Conservation (phyloP, 176 grass and related monocot species). For the Cenchrus americanus region DNA sequence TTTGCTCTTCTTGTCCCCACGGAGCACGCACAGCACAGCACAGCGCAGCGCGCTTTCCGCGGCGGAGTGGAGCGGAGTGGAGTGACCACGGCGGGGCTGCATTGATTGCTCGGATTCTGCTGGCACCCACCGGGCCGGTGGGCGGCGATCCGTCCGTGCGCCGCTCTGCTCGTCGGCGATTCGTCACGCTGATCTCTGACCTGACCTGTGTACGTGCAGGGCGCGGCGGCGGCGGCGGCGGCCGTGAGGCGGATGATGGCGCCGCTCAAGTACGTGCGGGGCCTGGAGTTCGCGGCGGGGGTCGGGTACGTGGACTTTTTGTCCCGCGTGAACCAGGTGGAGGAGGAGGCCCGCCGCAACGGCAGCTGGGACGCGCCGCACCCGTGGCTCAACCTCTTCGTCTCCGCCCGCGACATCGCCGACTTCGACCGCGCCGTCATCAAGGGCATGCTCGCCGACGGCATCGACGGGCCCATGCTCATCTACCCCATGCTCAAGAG, state of each 20-base stretch:
- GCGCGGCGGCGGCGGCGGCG: constrained; percentile 33
- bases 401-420: constrained; percentile 63
- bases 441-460: constrained; percentile 63
- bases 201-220: not conserved
- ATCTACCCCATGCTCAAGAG: constrained; percentile 79
- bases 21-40: not conserved
- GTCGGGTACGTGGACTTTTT: constrained; percentile 86
- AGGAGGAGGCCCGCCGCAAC: constrained; percentile 78
- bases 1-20: constrained; percentile 16
- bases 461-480: constrained; percentile 94
- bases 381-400: constrained; percentile 96
- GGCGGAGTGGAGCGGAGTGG: no score
- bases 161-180: not conserved
- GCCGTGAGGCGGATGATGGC: constrained; percentile 43
- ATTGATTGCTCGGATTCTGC: constrained; percentile 7
- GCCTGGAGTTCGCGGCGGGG: constrained; percentile 73
- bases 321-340: constrained; percentile 74
- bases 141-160: not conserved
- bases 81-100: not conserved
- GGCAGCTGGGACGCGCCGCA: constrained; percentile 86
- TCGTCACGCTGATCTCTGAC: not conserved
- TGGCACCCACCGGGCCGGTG: not conserved
- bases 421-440: constrained; percentile 70
- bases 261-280: constrained; percentile 66
- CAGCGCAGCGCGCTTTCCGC: not conserved